These are phyloP conservation scores for Corylus americana DNA, from an alignment of 306 rosid genomes.

Conservation along the genomic window DNA sequence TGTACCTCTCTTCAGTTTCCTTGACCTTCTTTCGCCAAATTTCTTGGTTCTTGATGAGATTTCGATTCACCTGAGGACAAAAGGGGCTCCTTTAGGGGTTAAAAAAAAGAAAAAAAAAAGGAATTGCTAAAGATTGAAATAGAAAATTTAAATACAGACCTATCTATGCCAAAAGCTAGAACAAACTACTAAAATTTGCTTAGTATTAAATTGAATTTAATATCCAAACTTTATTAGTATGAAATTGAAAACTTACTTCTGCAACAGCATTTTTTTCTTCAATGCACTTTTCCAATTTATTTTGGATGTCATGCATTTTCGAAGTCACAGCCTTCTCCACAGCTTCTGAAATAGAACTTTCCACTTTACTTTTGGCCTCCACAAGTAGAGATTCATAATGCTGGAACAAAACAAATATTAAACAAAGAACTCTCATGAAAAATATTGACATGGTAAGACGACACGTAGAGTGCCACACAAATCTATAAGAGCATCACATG, in stretches of 20 bases:
- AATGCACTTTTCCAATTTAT: slow-evolving; percentile 57
- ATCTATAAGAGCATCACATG: not conserved
- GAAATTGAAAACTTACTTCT: slow-evolving; percentile 42
- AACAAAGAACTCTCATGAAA: slow-evolving; percentile 18
- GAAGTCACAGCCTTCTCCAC: slow-evolving; percentile 70
- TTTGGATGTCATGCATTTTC: slow-evolving; percentile 69
- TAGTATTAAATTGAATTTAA: not conserved
- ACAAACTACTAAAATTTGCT: not conserved
- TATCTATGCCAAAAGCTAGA: slow-evolving; percentile 8
- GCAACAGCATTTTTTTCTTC: slow-evolving; percentile 62
- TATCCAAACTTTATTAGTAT: slow-evolving; percentile 1
- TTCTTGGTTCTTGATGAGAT: slow-evolving; percentile 79
- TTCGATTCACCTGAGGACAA: slow-evolving; percentile 56
- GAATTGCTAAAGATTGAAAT: slow-evolving; percentile 19
- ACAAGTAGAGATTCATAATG: slow-evolving; percentile 66
- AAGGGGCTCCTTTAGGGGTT: slow-evolving; percentile 5
- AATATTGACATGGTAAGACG: not conserved
- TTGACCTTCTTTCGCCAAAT: slow-evolving; percentile 54
- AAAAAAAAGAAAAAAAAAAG: not conserved
- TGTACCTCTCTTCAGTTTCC: slow-evolving; percentile 79
- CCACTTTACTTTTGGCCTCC: slow-evolving; percentile 72
- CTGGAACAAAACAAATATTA: slow-evolving; percentile 40
- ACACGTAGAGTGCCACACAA: not conserved
- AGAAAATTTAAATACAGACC: not conserved
- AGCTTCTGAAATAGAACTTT: slow-evolving; percentile 64